Base-by-base conservation (phyloP, 371 early-diverging fungal species). In the Mortierella sp. region DNA sequence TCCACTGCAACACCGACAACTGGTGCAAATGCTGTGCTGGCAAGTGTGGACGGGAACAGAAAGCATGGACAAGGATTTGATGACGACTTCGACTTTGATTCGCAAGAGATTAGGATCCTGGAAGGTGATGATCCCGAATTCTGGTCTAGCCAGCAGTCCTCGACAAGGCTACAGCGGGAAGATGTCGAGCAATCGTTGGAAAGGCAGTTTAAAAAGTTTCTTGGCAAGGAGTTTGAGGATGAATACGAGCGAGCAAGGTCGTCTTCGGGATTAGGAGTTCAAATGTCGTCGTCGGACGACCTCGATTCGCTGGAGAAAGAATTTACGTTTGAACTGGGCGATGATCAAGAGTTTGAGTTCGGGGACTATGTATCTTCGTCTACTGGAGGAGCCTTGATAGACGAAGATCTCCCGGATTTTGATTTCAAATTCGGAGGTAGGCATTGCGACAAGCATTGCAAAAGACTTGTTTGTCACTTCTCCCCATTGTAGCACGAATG, bases 271-370 rank as follows among this genome's bases (percentile, higher is more conserved):
- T 8, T 34, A 12, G 64, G 59, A 3, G 60, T 49, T n/a, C 63
- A 59, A 37, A 56, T 55, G 27, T 57, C 53, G 6, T 62, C 63
- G 31, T 56, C 51, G 2, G 58, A 57, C 2, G 63, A 57, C 1
- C n/a, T 56, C 23, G 51, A 57, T 15, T 60, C 69, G 1, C 32
- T 42, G 3, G 70, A 63, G 4, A 51, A 41, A 41, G 72, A 72
- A 0, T 50, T 55, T 26, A 54, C 67, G 11, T 72, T 72, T 37
- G 63, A 72, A 30, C 55, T 72, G 58, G 52, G 56, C 17, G 59
- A 47, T 2, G 53, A 50, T 24, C 41, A 57, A 4, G 69, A 68
- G 19, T 69, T 75, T 49, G 76, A 75, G 34, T 75, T 75, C 60
- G 76, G 76, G 1, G 56, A 64, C 39, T 75, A 52, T 50, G 60